These are phyloP conservation scores for Besnoitia besnoiti DNA, from an alignment of 169 alveolate genomes.

Conservation along the genomic window DNA sequence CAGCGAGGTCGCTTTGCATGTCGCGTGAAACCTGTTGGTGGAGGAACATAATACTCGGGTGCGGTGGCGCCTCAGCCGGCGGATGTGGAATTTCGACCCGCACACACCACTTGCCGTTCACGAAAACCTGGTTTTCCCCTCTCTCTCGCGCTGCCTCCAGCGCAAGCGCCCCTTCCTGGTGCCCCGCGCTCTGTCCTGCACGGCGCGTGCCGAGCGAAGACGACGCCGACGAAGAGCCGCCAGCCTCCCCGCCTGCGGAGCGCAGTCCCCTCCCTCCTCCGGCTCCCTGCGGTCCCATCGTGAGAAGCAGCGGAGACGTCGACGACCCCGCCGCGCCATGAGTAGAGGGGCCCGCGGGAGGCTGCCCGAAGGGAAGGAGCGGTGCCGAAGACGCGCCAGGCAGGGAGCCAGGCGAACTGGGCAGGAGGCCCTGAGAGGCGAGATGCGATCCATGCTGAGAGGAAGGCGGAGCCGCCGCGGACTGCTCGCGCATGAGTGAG, in stretches of 20 bases:
- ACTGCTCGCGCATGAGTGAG: too few species aligned
- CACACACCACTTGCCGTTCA: conserved; percentile 51
- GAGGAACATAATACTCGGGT: conserved; percentile 4
- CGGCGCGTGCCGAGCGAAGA: background rate
- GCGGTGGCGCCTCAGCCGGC: conserved; percentile 23
- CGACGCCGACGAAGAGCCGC: background rate
- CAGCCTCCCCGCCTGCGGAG: background rate
- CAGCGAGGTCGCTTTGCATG: background rate
- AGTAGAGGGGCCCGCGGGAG: background rate
- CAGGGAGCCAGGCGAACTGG: background rate
- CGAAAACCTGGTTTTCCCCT: conserved; percentile 20
- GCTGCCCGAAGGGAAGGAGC: background rate
- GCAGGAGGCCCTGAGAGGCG: background rate
- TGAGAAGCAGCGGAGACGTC: background rate
- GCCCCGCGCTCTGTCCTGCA: background rate
- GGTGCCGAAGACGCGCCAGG: background rate
- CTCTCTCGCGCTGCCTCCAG: background rate
- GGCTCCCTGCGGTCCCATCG: background rate
- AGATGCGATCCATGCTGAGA: too few species aligned
- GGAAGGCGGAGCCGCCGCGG: too few species aligned
- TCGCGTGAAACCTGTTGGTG: conserved; percentile 4
- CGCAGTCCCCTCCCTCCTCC: background rate
- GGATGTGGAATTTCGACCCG: conserved; percentile 48
- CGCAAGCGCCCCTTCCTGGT: background rate
- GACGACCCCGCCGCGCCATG: background rate